Conservation (phyloP, 2,329 filamentous ascomycete species). For the Aspergillus spinulosporus region DNA sequence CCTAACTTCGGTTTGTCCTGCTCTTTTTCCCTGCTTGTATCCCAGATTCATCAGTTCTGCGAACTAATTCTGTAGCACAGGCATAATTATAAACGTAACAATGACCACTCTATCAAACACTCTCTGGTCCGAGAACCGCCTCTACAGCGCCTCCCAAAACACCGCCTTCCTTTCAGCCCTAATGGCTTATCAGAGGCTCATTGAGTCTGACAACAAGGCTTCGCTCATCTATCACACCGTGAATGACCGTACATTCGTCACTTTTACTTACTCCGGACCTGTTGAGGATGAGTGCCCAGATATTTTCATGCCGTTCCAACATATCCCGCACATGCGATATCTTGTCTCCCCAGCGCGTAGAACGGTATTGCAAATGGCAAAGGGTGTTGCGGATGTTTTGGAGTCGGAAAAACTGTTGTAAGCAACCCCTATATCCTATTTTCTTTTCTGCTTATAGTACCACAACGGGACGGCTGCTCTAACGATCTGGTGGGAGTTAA, state of each 20-base stretch:
- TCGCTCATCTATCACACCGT: slow-evolving; percentile 15
- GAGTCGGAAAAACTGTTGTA: slow-evolving; percentile 1
- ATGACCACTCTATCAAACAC: slow-evolving; percentile 22
- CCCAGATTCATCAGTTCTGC: too few relatives aligned
- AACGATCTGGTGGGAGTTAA: background rate
- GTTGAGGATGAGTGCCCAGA: slow-evolving; percentile 5
- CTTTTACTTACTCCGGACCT: slow-evolving; percentile 15
- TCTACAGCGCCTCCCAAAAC: slow-evolving; percentile 12
- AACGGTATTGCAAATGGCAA: slow-evolving; percentile 11
- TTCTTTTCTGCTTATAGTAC: too few relatives aligned
- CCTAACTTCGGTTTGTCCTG: slow-evolving; percentile 20
- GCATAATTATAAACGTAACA: slow-evolving; percentile 20
- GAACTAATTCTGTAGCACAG: background rate
- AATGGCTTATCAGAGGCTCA: slow-evolving; percentile 17
- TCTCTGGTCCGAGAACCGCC: slow-evolving; percentile 17
- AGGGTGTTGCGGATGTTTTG: slow-evolving; percentile 2
- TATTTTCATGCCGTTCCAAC: slow-evolving; percentile 12
- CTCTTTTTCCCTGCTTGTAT: too few relatives aligned
- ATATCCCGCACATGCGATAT: slow-evolving; percentile 7
- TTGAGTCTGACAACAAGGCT: slow-evolving; percentile 16
- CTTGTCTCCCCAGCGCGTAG: slow-evolving; percentile 11
- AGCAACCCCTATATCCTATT: background rate
- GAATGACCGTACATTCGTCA: slow-evolving; percentile 11
- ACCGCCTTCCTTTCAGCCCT: slow-evolving; percentile 12
- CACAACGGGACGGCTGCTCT: background rate